A percentile compares a stretch with the other conserved stretches of the same genome.
These are phyloP conservation scores for Kodamaea jinghongensis DNA, from an alignment of 805 yeast genomes.

Conservation along the genomic window DNA sequence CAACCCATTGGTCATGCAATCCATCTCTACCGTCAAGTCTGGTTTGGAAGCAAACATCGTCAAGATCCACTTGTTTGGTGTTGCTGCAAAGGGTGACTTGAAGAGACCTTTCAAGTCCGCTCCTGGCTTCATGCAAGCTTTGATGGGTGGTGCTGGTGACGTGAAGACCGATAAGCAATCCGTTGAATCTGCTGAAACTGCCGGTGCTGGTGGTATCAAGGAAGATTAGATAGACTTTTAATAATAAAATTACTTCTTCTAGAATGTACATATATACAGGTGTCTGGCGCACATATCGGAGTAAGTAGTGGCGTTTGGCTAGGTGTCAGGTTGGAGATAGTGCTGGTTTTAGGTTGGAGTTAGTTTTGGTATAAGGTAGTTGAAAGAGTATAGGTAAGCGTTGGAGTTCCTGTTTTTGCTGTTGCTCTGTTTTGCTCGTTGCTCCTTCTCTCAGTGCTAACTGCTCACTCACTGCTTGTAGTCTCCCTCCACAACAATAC, in stretches of 20 bases:
- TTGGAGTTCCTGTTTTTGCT: too few species aligned
- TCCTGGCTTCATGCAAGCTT: slow-evolving; percentile 47
- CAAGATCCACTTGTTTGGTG: slow-evolving; percentile 82
- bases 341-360: too few species aligned
- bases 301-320: too few species aligned
- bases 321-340: too few species aligned
- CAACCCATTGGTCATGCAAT: slow-evolving; percentile 94
- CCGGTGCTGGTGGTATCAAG: slow-evolving; percentile 87
- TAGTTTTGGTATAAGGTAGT: too few species aligned
- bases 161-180: slow-evolving; percentile 84
- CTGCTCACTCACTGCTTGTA: not conserved
- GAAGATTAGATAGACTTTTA: slow-evolving; percentile 53
- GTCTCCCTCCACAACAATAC: slow-evolving; percentile 32
- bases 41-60: slow-evolving; percentile 89
- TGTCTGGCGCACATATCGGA: too few species aligned
- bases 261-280: too few species aligned
- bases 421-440: too few species aligned
- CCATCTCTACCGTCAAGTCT: slow-evolving; percentile 83
- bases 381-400: too few species aligned
- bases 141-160: slow-evolving; percentile 58
- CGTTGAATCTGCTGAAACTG: slow-evolving; percentile 76
- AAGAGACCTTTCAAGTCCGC: slow-evolving; percentile 96
- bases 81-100: slow-evolving; percentile 81
- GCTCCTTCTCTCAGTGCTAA: too few species aligned
- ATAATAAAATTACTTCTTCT: slow-evolving; percentile 1